phyloP scores from a whole-genome alignment of 192 early-diverging fungal species.

The Entomortierella lignicola region DNA sequence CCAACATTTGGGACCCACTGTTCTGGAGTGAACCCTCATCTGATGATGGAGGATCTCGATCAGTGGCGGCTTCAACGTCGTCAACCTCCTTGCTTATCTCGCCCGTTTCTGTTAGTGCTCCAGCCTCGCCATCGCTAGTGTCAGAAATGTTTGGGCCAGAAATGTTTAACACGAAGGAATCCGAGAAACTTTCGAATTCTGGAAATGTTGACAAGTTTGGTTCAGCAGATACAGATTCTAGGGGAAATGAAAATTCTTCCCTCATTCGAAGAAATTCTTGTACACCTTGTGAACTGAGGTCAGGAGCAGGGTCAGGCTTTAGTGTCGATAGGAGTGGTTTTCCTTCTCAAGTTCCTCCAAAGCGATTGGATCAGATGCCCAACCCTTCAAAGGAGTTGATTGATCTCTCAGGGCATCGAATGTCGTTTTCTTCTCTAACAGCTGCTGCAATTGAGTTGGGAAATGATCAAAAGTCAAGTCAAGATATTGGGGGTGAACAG shows the following conservation, averaged over 20 bases:
- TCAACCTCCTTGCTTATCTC: constrained; percentile 1
- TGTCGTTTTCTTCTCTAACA: constrained; percentile 37
- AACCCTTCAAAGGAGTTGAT: constrained; percentile 16
- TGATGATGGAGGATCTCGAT: not conserved
- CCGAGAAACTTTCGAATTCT: too few species aligned
- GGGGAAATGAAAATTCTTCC: not conserved
- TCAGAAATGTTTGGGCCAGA: not conserved
- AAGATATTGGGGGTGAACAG: not conserved
- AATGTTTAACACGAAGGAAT: too few species aligned
- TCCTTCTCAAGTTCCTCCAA: not conserved
- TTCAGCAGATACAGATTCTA: not conserved
- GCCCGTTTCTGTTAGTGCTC: not conserved
- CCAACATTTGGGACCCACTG: constrained; percentile 46
- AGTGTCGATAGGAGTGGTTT: not conserved
- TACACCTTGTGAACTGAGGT: too few species aligned
- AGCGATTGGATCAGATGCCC: not conserved
- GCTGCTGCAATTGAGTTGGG: constrained; percentile 40
- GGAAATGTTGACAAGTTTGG: not conserved
- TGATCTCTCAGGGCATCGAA: constrained; percentile 14
- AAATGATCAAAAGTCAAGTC: not conserved
- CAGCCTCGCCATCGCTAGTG: not conserved
- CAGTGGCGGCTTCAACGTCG: not conserved
- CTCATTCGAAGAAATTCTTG: constrained; percentile 12
- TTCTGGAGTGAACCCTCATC: constrained; percentile 26
- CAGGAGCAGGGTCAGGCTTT: not conserved